These are phyloP conservation scores for Polyporus tsugae DNA, from an alignment of 1,284 basidiomycete species.

Conservation along the genomic window DNA sequence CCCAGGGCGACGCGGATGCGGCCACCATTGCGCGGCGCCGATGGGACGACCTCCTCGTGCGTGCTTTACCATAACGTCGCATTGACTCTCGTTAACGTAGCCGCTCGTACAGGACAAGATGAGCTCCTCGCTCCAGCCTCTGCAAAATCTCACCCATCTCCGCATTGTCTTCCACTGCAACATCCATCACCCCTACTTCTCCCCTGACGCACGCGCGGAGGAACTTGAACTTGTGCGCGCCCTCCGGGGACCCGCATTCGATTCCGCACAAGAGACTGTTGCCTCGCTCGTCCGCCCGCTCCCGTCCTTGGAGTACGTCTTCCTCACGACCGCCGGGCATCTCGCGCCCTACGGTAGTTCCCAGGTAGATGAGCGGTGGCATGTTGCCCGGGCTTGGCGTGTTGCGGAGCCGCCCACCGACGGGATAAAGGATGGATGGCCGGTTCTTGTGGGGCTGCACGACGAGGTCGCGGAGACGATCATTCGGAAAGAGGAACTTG, in stretches of 20 bases:
- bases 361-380: not conserved
- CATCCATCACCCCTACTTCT: too few species aligned
- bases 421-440: not conserved
- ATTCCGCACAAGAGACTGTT: not conserved
- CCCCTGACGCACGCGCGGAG: not conserved
- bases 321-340: not conserved
- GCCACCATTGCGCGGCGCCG: not conserved
- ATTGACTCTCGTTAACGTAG: not conserved
- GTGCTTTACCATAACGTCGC: not conserved
- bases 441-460: not conserved
- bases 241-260: not conserved
- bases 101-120: not conserved
- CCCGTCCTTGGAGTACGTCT: not conserved
- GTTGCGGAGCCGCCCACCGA: not conserved
- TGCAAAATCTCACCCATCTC: not conserved
- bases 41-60: not conserved
- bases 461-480: constrained; percentile 1
- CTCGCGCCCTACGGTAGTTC: not conserved
- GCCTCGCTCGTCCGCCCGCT: not conserved
- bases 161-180: not conserved
- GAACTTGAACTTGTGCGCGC: too few species aligned
- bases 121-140: not conserved
- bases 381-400: not conserved
- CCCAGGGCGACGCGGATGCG: not conserved
- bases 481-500: not conserved